Percentiles rank a stretch among this genome's conserved stretches.
Conservation (phyloP, 139 green algal species). For the Tetraselmis striata region DNA sequence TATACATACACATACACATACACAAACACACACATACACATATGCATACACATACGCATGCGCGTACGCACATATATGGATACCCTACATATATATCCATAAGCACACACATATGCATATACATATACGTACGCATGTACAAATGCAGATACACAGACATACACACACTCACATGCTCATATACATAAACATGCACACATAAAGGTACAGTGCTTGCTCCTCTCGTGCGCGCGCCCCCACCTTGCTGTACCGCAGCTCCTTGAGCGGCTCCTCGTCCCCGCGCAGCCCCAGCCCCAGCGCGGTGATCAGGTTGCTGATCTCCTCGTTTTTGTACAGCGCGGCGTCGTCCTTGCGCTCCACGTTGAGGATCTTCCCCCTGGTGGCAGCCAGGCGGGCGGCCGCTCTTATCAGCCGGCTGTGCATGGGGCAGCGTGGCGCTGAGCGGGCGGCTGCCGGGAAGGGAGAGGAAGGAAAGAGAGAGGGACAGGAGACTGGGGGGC, state of each 20-base stretch:
- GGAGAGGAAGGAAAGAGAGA: too few species aligned
- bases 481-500: too few species aligned
- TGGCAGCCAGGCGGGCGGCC: too few species aligned
- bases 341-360: constrained; percentile 80
- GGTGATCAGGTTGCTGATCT: constrained; percentile 87
- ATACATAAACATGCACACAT: neutral
- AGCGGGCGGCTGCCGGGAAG: too few species aligned
- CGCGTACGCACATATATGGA: too few species aligned
- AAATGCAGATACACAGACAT: neutral
- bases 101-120: neutral
- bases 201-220: too few species aligned
- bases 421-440: too few species aligned
- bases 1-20: too few species aligned
- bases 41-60: too few species aligned
- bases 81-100: too few species aligned
- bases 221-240: constrained; percentile 7
- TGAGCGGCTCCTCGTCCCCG: constrained; percentile 36
- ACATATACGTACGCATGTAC: neutral
- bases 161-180: neutral
- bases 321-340: constrained; percentile 89
- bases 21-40: too few species aligned
- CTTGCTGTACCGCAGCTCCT: constrained; percentile 42
- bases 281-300: constrained; percentile 84
- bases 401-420: too few species aligned
- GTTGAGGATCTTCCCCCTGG: constrained; percentile 95